Conservation (phyloP, 2,329 filamentous ascomycete genomes). For the Cryoendolithus antarcticus region DNA sequence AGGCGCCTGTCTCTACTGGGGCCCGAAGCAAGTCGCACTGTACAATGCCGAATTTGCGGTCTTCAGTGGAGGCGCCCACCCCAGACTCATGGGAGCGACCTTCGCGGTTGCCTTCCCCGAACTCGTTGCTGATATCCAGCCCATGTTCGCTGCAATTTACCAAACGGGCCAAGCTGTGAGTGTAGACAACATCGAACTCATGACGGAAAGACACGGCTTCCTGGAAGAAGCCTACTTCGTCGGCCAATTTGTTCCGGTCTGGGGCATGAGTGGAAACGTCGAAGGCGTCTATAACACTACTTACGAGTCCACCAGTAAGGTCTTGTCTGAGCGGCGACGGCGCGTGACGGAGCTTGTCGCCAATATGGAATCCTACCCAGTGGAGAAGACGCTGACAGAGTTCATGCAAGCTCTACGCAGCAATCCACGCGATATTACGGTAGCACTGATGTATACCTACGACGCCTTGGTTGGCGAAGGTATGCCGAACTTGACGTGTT, state of each 20-base stretch:
- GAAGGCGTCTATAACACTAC: conserved; percentile 15
- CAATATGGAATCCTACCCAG: conserved; percentile 1
- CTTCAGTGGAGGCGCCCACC: conserved; percentile 19
- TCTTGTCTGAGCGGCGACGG: conserved; percentile 9
- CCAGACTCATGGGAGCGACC: conserved; percentile 9
- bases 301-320: conserved; percentile 10
- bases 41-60: conserved; percentile 27
- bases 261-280: conserved; percentile 10
- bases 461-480: conserved; percentile 5
- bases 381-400: conserved; percentile 6
- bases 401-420: conserved; percentile 8
- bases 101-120: conserved; percentile 8
- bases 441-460: conserved; percentile 10
- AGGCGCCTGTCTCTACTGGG: conserved; percentile 14
- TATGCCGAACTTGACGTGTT: conserved; percentile 2
- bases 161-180: conserved; percentile 7
- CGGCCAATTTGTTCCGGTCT: conserved; percentile 12
- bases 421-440: conserved; percentile 10
- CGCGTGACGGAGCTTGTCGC: conserved; percentile 7
- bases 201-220: conserved; percentile 8
- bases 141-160: background rate
- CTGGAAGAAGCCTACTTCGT: conserved; percentile 14
- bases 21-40: conserved; percentile 21
- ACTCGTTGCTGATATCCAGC: conserved; percentile 1
- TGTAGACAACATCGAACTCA: conserved; percentile 9